Evolutionary conservation across 768 basidiomycete species (phyloP), one percentile per base, ranked within the genome.

Genomic region (Pleurotus pulmonarius): DNA sequence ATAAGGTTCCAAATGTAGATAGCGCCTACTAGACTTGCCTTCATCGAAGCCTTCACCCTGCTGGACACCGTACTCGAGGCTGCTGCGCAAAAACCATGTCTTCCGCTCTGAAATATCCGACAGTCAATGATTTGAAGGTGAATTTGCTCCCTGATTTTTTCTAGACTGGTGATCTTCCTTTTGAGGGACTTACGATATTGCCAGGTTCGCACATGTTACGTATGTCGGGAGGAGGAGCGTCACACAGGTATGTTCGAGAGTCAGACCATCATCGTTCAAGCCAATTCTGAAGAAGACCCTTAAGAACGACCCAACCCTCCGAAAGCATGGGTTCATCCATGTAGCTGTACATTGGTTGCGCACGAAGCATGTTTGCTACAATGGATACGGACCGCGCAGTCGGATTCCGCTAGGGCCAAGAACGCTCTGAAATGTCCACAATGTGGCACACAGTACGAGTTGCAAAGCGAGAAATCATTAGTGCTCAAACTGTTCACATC

Each of bases 371-470:
- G 90, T 70, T 80, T 92, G 13, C 77, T 91, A 29, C 81, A 84
- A 60, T 92, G 90, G 90, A 89, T 92, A 39, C 80, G 84, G 58
- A 77, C 86, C 15, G 81, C 88, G 3, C 86, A 92, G 61, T 74
- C 78, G 20, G 83, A 74, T 46, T 56, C 76, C 5, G 69, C 75
- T 8, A 80, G 84, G 7, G 76, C 81, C 25, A 70, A 78, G 1
- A 87, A 88, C 64, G 87, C 88, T 0, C 77, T 90, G 58, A 88
- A 90, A 64, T 92, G 90, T 62, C 89, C 90, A 0, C 90, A 92
- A 59, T 92, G 90, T 59, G 77, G 84, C 9, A 73, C 84, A 0
- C 62, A 64, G 37, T 92, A 90, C 65, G 82, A 87, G 65, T 66
- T 91, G 49, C 80, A 84, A 60, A 90, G 87, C 69, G 70, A 83